Evolutionary conservation across 2,329 filamentous ascomycete species (phyloP).

Genomic region (Plenodomus biglobosus): DNA sequence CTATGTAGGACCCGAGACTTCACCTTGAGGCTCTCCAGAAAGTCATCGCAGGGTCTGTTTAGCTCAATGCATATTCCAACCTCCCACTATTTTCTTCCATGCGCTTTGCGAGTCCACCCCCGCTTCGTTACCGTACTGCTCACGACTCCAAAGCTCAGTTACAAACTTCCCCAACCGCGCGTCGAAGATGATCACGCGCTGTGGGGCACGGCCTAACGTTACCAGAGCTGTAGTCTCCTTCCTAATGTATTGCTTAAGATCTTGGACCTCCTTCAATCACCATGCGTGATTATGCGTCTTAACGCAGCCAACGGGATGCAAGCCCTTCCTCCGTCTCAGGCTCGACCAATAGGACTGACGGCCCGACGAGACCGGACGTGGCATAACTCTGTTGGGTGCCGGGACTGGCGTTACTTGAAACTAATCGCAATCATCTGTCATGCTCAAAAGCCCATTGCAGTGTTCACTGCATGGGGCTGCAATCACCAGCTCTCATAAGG

Average conservation of each 20-base stretch:
- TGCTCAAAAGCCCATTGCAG: no score
- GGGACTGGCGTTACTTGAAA: no score
- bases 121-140: not conserved
- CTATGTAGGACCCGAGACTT: not conserved
- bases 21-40: not conserved
- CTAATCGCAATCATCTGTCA: no score
- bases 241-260: not conserved
- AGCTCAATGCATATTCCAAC: not conserved
- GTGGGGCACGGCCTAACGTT: constrained; percentile 8
- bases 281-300: no score
- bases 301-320: not conserved
- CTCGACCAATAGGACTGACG: no score
- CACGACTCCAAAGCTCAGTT: not conserved
- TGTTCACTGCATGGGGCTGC: no score
- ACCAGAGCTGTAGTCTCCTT: constrained; percentile 1
- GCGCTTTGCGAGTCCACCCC: not conserved
- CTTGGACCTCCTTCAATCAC: no score
- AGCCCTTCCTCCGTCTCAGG: not conserved
- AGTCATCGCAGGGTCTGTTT: not conserved
- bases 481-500: no score
- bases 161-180: constrained; percentile 1
- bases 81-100: not conserved
- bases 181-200: constrained; percentile 4
- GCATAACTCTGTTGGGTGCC: not conserved
- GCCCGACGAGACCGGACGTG: not conserved